phyloP scores from a whole-genome alignment of 2,329 filamentous ascomycete genomes.

The Talaromyces pinophilus region DNA sequence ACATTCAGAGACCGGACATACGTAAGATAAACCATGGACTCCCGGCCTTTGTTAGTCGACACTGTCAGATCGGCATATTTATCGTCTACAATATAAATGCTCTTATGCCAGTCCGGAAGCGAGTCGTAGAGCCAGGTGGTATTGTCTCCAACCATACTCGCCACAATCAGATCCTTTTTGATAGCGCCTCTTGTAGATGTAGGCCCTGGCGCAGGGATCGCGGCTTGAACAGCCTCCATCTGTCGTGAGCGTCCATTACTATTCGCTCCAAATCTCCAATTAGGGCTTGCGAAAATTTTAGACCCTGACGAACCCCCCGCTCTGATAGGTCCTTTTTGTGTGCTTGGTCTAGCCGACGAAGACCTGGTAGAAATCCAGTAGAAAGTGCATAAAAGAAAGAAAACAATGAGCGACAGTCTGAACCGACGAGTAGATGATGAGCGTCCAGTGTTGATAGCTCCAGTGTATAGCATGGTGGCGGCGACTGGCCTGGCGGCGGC shows the following conservation, averaged over 20 bases:
- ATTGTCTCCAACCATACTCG: conserved; percentile 43
- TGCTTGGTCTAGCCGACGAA: neutral
- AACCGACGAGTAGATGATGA: conserved; percentile 14
- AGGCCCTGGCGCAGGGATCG: conserved; percentile 14
- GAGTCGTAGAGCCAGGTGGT: conserved; percentile 43
- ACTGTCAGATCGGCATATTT: conserved; percentile 51
- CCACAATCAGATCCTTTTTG: conserved; percentile 41
- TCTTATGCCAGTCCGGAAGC: conserved; percentile 53
- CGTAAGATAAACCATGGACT: conserved; percentile 50
- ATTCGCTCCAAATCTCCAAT: neutral
- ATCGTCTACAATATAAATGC: conserved; percentile 59
- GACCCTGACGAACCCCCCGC: neutral
- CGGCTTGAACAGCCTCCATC: conserved; percentile 9
- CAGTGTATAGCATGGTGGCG: conserved; percentile 9
- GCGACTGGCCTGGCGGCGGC: neutral
- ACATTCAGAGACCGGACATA: conserved; percentile 27
- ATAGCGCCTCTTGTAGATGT: neutral
- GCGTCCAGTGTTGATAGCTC: conserved; percentile 4
- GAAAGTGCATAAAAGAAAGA: conserved; percentile 17
- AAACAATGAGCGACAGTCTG: conserved; percentile 7
- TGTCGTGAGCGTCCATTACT: conserved; percentile 6
- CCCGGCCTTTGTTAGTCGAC: conserved; percentile 46
- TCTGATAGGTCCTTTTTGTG: neutral
- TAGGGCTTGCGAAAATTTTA: conserved; percentile 3
- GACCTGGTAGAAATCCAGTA: conserved; percentile 15